Evolutionary conservation across 345 rosid genomes (phyloP), one percentile per base, ranked within the genome.

Genomic region (Acer saccharum): DNA sequence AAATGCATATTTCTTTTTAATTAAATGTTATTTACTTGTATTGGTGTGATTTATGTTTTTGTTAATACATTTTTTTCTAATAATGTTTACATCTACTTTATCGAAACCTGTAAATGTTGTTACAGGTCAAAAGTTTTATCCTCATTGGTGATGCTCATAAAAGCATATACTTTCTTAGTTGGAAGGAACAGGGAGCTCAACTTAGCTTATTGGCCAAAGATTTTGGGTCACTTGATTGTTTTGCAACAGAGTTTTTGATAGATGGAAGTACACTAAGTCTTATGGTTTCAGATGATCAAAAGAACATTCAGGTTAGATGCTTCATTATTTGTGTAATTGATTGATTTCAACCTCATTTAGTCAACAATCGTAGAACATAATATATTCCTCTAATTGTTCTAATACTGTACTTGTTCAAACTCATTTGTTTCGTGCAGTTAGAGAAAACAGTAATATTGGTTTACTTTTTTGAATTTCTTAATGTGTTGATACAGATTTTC

Each of bases 101-200:
- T 14, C 67, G 21, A 61, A 63, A 9, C 35, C 60, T 21, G 29
- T 67, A 39, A 52, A 63, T 52, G 39, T 69, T 74, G 16, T 82
- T 75, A 73, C 91, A 96, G 99, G 99, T 96, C 71, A 96, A 96
- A 87, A 92, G 88, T 88, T 96, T 96, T 83, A 92, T 96, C 81
- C 93, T 96, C 43, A 88, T 94, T 77, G 95, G 98, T 39, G 98
- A 94, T 75, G 81, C 92, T 87, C 97, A 96, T 86, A 89, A 92
- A 86, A 94, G 99, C 84, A 90, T 92, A 80, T 91, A 91, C 85
- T 96, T 96, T 81, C 94, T 96, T 77, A 92, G 87, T 82, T 96
- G 99, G 99, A 96, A 92, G 84, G 99, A 96, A 85, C 97, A 94
- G 84, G 99, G 97, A 69, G 89, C 99, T 81, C 98, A 94, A 79